Percentiles rank a stretch among this genome's conserved stretches.
Evolutionary conservation across 2,329 filamentous ascomycete species (phyloP).

Genomic region (Colletotrichum sp.): DNA sequence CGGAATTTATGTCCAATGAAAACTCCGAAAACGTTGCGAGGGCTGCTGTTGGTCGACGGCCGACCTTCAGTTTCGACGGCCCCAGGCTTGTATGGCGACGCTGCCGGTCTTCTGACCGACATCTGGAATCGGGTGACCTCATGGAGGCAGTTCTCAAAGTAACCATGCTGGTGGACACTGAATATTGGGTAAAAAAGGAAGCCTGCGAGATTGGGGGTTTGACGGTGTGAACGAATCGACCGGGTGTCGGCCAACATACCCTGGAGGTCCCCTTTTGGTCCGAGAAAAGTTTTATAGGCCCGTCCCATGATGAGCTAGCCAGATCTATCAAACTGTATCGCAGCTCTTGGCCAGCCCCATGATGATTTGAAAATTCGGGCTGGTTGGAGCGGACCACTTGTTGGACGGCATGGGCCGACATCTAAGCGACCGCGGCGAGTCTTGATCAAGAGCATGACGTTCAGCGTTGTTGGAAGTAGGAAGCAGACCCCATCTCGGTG

Average conservation of each 20-base stretch:
- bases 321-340: slow-evolving; percentile 16
- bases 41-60: slow-evolving; percentile 34
- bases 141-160: neutral
- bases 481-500: neutral
- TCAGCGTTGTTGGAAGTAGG: neutral
- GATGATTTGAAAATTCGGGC: neutral
- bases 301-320: slow-evolving; percentile 10
- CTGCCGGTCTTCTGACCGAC: neutral
- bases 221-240: neutral
- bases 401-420: neutral
- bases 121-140: neutral
- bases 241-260: neutral
- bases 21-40: slow-evolving; percentile 23
- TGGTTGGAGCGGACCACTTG: neutral
- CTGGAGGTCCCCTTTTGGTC: neutral
- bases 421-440: neutral
- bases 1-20: slow-evolving; percentile 43
- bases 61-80: neutral
- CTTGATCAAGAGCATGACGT: neutral
- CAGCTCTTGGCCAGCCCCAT: neutral
- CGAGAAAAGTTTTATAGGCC: neutral
- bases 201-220: neutral
- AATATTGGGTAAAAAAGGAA: neutral
- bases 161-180: neutral
- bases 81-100: neutral